Conservation (phyloP, 2,329 filamentous ascomycete genomes). For the Blumeria graminis region DNA sequence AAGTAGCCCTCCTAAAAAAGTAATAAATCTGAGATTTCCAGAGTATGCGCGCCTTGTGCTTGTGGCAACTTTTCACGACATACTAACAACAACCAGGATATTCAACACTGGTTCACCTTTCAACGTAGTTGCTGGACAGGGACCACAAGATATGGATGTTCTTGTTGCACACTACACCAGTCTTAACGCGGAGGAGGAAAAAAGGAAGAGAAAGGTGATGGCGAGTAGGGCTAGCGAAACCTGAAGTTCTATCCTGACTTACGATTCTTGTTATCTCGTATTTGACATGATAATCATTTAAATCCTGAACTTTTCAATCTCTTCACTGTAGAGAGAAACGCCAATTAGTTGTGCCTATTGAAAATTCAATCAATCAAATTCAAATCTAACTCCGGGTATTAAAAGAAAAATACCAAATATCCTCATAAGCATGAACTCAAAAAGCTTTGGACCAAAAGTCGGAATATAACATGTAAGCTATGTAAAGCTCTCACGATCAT, state of each 20-base stretch:
- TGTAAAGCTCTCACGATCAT: too few species aligned
- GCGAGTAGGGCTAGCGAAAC: not conserved
- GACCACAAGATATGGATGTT: constrained; percentile 29
- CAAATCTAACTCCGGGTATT: too few species aligned
- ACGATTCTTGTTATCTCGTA: too few species aligned
- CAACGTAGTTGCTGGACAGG: constrained; percentile 37
- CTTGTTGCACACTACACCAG: constrained; percentile 39
- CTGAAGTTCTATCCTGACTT: not conserved
- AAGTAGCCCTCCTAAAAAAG: constrained; percentile 17
- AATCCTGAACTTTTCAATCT: too few species aligned
- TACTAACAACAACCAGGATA: constrained; percentile 21
- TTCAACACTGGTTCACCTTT: constrained; percentile 38
- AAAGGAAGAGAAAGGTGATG: constrained; percentile 18
- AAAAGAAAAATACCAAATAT: too few species aligned
- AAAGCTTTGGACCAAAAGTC: too few species aligned
- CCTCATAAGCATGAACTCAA: too few species aligned
- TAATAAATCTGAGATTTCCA: constrained; percentile 32
- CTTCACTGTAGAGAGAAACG: too few species aligned
- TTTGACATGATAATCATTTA: too few species aligned
- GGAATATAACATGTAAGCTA: too few species aligned
- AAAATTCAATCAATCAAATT: too few species aligned
- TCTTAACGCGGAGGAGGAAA: constrained; percentile 29
- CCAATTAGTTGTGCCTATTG: too few species aligned
- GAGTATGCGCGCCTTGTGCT: constrained; percentile 27
- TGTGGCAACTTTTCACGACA: not conserved